Base-by-base conservation (phyloP, 1,139 yeast species). In the Suhomyces yuchorum region DNA sequence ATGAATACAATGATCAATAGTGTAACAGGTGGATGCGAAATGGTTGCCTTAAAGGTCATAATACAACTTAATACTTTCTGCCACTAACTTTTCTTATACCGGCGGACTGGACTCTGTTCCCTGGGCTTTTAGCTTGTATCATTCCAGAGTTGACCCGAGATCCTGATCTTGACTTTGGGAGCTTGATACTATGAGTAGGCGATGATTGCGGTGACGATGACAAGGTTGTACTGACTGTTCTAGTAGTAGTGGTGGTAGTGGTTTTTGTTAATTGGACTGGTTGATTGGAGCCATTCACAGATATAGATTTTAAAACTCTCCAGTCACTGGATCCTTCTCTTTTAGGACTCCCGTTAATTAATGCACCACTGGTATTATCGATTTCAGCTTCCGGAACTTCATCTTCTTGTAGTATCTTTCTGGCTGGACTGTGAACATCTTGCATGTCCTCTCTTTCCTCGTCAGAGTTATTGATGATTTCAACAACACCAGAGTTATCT, bases 241-340 rank as follows among this genome's bases (percentile, higher is more conserved):
- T 64, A 8, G 81, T 77, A 33, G 78, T 75, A 2, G 80, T 77
- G 1, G 80, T 74, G 1, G 80, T 74, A 3, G 77, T 68, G 1
- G 80, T 76, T 54, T 73, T 78, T n/a, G 78, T 74, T 47, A 73
- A 64, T 51, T 70, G 76, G 30, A 71, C 67, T 8, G 75, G 76
- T 51, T 71, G 71, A 48, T 59, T 63, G 37, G 57, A 49, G 46
- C 61, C 61, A 52, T 70, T 73, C 19, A 70, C 71, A 2, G 79
- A 73, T 30, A 75, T 70, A 4, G 79, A 68, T 36, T 80, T 60
- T 50, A 76, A 65, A 5, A 70, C 74, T 51, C 70, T 66, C 78
- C 78, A 71, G 47, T 73, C 75, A 30, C 56, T 52, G 17, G 62
- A 55, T 14, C 45, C 47, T 14, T 63, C 65, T 45, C 66, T 55